phyloP scores from a whole-genome alignment of 495 filamentous ascomycete genomes.

The Beverwykella pulmonaria region DNA sequence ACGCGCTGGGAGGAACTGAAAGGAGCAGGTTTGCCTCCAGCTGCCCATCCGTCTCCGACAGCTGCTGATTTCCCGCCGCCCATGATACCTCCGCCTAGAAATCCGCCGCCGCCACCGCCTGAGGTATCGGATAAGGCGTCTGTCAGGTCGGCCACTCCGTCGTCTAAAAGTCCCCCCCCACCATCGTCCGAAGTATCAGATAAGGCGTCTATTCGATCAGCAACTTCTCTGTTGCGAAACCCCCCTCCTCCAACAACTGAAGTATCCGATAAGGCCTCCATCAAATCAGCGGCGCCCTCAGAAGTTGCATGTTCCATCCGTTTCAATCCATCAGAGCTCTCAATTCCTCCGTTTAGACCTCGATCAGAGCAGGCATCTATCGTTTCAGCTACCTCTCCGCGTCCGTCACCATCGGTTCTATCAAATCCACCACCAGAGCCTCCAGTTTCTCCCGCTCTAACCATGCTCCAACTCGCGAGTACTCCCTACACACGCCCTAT shows the following conservation, averaged over 20 bases:
- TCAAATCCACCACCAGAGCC: neutral
- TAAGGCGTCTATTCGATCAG: neutral
- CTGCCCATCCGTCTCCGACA: conserved; percentile 21
- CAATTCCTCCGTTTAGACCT: neutral
- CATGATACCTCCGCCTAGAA: conserved; percentile 29
- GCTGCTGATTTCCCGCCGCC: conserved; percentile 37
- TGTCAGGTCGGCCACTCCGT: neutral
- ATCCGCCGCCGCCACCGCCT: conserved; percentile 25
- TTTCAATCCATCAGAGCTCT: neutral
- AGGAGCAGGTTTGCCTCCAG: conserved; percentile 33
- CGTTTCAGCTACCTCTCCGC: neutral
- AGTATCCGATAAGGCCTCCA: neutral
- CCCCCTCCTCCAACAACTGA: conserved; percentile 23
- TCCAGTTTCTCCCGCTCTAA: neutral
- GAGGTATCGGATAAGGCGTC: neutral
- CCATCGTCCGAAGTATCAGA: conserved; percentile 11
- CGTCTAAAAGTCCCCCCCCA: conserved; percentile 16
- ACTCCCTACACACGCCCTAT: conserved; percentile 5
- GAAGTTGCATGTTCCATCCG: neutral
- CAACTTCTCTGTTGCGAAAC: neutral
- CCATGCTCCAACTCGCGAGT: neutral
- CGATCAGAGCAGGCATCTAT: neutral
- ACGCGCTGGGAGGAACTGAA: conserved; percentile 29
- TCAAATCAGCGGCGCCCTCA: neutral
- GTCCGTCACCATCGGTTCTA: neutral